A percentile compares a stretch with the other conserved stretches of the same genome.
Conservation (phyloP, 1,284 basidiomycete species). For the Tausonia pullulans region DNA sequence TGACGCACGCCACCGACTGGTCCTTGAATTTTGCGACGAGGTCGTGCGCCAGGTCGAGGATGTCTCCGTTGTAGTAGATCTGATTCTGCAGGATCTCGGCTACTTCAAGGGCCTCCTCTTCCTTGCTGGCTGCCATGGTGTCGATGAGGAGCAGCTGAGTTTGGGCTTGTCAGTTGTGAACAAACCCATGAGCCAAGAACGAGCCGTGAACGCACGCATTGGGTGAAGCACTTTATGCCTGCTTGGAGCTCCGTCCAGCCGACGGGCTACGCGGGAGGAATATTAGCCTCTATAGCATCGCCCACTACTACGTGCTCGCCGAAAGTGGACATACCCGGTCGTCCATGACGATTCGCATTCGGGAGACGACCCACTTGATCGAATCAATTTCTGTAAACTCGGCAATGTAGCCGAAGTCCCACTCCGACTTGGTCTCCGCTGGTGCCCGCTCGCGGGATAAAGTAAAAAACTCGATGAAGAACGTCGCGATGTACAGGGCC, state of each 20-base stretch:
- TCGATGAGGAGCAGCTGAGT: constrained; percentile 65
- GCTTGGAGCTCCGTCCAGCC: constrained; percentile 87
- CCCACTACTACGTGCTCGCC: no score
- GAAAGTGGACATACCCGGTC: constrained; percentile 53
- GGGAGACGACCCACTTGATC: constrained; percentile 73
- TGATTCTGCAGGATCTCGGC: constrained; percentile 73
- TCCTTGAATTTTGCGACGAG: constrained; percentile 64
- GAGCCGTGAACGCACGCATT: constrained; percentile 45
- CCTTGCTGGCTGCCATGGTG: constrained; percentile 40
- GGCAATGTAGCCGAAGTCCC: constrained; percentile 60
- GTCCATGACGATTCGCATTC: constrained; percentile 78
- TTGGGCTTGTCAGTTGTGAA: neutral
- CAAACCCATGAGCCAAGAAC: neutral
- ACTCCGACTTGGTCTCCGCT: neutral
- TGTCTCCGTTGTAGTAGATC: constrained; percentile 83
- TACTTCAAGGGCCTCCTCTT: constrained; percentile 56
- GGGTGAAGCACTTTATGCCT: constrained; percentile 83
- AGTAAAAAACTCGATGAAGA: constrained; percentile 83
- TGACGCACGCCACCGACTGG: constrained; percentile 36
- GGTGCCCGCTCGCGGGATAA: constrained; percentile 31
- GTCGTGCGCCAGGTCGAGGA: constrained; percentile 71
- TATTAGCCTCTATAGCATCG: no score
- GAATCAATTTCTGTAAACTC: constrained; percentile 74
- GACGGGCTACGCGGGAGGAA: constrained; percentile 51
- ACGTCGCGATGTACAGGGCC: constrained; percentile 67